phyloP scores from a whole-genome alignment of 176 grass and related monocot genomes.

The Leersia perrieri region DNA sequence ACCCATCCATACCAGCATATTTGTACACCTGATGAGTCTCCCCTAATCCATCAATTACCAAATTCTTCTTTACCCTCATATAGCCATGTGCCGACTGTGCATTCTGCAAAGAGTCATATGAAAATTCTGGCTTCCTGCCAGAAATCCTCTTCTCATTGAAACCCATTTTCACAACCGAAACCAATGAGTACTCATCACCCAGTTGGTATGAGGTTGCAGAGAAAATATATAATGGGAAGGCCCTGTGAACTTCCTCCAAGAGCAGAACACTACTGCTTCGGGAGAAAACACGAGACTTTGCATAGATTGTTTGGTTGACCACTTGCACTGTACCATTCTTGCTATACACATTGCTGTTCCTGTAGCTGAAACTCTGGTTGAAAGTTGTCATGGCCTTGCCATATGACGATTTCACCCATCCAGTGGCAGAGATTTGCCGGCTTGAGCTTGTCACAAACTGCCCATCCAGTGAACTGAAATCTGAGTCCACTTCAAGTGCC shows the following conservation, averaged over 20 bases:
- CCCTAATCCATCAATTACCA: conserved; percentile 52
- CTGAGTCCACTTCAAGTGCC: not conserved
- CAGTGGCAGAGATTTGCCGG: conserved; percentile 40
- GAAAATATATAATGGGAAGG: conserved; percentile 54
- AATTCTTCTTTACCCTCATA: conserved; percentile 68
- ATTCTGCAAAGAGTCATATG: conserved; percentile 49
- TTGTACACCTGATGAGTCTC: conserved; percentile 60
- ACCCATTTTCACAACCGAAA: conserved; percentile 32
- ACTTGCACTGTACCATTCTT: conserved; percentile 35
- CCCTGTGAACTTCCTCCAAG: conserved; percentile 27
- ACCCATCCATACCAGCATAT: conserved; percentile 55
- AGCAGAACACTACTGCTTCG: not conserved
- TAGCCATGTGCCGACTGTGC: conserved; percentile 36
- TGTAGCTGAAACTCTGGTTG: conserved; percentile 43
- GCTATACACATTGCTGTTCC: conserved; percentile 43
- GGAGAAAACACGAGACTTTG: conserved; percentile 31
- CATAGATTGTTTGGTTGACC: conserved; percentile 48
- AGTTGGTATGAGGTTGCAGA: conserved; percentile 38
- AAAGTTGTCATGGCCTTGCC: conserved; percentile 50
- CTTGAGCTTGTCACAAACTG: conserved; percentile 35
- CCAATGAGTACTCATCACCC: conserved; percentile 46
- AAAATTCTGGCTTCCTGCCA: conserved; percentile 18
- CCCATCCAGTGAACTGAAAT: conserved; percentile 42
- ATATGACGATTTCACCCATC: conserved; percentile 53
- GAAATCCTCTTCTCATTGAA: conserved; percentile 40